Evolutionary conservation across 2,329 filamentous ascomycete species (phyloP).

Genomic region (Penicillium sp.): DNA sequence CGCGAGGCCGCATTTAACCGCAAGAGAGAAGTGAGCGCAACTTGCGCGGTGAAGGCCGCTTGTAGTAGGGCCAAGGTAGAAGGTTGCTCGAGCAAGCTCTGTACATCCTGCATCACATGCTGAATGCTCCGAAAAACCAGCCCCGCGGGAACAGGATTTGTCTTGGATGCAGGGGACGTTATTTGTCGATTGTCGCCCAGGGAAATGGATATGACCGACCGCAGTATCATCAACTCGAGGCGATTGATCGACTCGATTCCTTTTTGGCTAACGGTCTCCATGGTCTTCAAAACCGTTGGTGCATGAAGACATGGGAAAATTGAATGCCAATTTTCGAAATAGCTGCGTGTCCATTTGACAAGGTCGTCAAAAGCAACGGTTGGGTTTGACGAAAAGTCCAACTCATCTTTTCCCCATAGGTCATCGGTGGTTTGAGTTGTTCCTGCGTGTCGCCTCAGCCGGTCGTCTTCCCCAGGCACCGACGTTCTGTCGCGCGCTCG

Average conservation of each 20-base stretch:
- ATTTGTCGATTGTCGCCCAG: slow-evolving; percentile 55
- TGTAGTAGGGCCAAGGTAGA: slow-evolving; percentile 53
- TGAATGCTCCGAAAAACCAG: slow-evolving; percentile 54
- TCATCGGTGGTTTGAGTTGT: slow-evolving; percentile 43
- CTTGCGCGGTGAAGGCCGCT: slow-evolving; percentile 54
- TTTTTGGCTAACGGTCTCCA: slow-evolving; percentile 46
- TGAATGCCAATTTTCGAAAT: slow-evolving; percentile 61
- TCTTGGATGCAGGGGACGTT: slow-evolving; percentile 5
- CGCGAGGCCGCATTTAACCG: slow-evolving; percentile 60
- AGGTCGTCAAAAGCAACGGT: slow-evolving; percentile 51
- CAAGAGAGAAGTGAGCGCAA: slow-evolving; percentile 59
- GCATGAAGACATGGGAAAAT: slow-evolving; percentile 59
- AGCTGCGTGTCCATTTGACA: slow-evolving; percentile 53
- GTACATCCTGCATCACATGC: slow-evolving; percentile 53
- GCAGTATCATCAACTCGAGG: slow-evolving; percentile 47
- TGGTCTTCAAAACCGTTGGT: slow-evolving; percentile 50
- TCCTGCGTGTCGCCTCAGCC: slow-evolving; percentile 31
- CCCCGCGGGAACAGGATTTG: slow-evolving; percentile 39
- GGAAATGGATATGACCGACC: slow-evolving; percentile 56
- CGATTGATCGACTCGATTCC: slow-evolving; percentile 33
- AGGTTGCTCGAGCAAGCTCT: slow-evolving; percentile 49
- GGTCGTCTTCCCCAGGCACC: slow-evolving; percentile 61
- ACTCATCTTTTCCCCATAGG: slow-evolving; percentile 18
- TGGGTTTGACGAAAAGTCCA: slow-evolving; percentile 3
- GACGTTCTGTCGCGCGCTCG: slow-evolving; percentile 42